phyloP scores from a whole-genome alignment of 257 asterid species.

The Verbena officinalis region DNA sequence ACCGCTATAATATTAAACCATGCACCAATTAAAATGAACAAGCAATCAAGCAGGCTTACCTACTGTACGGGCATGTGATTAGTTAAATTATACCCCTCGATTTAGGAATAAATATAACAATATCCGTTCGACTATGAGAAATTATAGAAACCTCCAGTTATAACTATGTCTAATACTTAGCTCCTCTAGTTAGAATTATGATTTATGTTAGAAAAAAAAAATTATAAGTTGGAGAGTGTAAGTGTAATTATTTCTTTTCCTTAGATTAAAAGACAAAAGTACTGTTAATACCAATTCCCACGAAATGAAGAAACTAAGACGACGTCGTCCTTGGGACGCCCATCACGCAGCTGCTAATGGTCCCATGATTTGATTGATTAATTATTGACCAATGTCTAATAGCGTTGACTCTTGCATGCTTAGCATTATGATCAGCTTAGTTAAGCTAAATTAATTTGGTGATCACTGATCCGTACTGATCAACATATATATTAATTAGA shows the following conservation, averaged over 20 bases:
- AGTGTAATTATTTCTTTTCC: no score
- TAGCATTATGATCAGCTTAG: slow-evolving; percentile 44
- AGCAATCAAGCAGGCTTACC: slow-evolving; percentile 28
- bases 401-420: slow-evolving; percentile 59
- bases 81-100: slow-evolving; percentile 3
- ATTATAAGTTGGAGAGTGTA: no score
- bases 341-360: slow-evolving; percentile 48
- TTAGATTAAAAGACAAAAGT: not conserved
- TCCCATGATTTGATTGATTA: slow-evolving; percentile 49
- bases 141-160: no score
- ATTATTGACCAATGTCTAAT: slow-evolving; percentile 63
- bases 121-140: no score
- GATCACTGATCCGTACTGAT: slow-evolving; percentile 19
- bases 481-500: slow-evolving; percentile 13
- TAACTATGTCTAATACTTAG: no score
- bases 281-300: slow-evolving; percentile 12
- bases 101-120: no score
- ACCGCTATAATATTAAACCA: slow-evolving; percentile 20
- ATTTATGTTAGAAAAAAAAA: no score
- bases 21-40: slow-evolving; percentile 17
- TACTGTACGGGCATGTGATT: slow-evolving; percentile 46
- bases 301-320: slow-evolving; percentile 16
- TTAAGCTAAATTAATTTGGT: slow-evolving; percentile 38
- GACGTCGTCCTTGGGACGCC: slow-evolving; percentile 44
- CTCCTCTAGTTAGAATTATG: no score